Evolutionary conservation across 179 eudicot genomes (phyloP).

Genomic region (Corrigiola litoralis): DNA sequence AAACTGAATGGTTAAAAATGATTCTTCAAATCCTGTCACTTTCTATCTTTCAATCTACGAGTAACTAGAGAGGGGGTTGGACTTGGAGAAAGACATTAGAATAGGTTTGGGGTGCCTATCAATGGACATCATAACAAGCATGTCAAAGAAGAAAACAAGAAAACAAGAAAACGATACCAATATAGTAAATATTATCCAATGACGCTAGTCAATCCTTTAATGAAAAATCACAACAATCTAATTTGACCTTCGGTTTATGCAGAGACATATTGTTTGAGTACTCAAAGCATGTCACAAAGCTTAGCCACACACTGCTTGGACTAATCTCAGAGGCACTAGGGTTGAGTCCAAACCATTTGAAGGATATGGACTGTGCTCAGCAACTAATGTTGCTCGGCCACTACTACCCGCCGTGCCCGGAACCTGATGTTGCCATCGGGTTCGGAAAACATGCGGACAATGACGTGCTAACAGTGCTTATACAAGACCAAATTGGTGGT

Average conservation of each 20-base stretch:
- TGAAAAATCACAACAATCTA: too few species aligned
- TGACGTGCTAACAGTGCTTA: constrained; percentile 14
- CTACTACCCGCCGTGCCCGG: constrained; percentile 28
- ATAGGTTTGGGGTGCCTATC: too few species aligned
- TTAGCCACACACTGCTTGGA: constrained; percentile 11
- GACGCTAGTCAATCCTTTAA: too few species aligned
- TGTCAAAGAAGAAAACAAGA: too few species aligned
- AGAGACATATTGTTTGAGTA: constrained; percentile 22
- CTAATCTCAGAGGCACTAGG: constrained; percentile 23
- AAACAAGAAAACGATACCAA: too few species aligned
- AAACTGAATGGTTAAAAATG: too few species aligned
- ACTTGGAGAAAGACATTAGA: too few species aligned
- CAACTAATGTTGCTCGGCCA: constrained; percentile 6
- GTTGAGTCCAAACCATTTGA: constrained; percentile 8
- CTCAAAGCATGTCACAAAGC: constrained; percentile 5
- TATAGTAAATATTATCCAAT: too few species aligned
- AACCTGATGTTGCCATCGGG: constrained; percentile 24
- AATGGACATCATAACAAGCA: too few species aligned
- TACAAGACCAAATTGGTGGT: constrained; percentile 23
- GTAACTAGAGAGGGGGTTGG: too few species aligned
- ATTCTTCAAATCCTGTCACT: too few species aligned
- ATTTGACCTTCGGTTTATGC: background rate
- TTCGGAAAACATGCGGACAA: constrained; percentile 13
- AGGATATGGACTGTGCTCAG: constrained; percentile 4
- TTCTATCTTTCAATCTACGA: too few species aligned